Evolutionary conservation across 2,329 filamentous ascomycete species (phyloP).

Genomic region (Aspergillus cejpii): DNA sequence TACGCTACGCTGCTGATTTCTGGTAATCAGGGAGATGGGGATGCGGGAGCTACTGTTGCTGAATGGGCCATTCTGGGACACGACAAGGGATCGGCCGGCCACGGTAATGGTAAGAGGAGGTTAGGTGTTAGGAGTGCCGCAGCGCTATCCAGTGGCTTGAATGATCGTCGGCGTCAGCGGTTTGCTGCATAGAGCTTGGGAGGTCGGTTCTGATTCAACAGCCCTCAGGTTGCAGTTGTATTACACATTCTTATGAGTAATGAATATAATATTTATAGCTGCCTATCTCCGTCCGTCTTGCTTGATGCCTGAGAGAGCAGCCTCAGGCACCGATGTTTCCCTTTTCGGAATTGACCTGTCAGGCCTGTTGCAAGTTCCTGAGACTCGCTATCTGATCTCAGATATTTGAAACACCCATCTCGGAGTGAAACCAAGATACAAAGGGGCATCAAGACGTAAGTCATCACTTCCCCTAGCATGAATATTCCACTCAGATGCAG

Average conservation of each 20-base stretch:
- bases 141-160: background rate
- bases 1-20: constrained; percentile 42
- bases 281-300: too few species aligned
- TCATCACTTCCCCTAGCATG: too few species aligned
- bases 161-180: background rate
- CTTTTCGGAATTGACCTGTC: too few species aligned
- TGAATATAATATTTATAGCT: background rate
- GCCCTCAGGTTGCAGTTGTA: background rate
- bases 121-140: constrained; percentile 12
- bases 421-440: too few species aligned
- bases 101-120: constrained; percentile 7
- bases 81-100: background rate
- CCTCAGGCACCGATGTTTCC: too few species aligned
- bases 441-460: too few species aligned
- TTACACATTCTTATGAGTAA: background rate
- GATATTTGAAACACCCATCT: too few species aligned
- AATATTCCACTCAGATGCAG: too few species aligned
- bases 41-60: constrained; percentile 43
- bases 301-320: too few species aligned
- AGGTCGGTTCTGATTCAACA: background rate
- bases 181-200: background rate
- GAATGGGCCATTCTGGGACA: constrained; percentile 43
- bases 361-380: too few species aligned
- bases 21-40: constrained; percentile 40
- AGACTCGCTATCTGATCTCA: too few species aligned